Evolutionary conservation across 768 basidiomycete species (phyloP).

Genomic region (Xanthoconium stramineum): DNA sequence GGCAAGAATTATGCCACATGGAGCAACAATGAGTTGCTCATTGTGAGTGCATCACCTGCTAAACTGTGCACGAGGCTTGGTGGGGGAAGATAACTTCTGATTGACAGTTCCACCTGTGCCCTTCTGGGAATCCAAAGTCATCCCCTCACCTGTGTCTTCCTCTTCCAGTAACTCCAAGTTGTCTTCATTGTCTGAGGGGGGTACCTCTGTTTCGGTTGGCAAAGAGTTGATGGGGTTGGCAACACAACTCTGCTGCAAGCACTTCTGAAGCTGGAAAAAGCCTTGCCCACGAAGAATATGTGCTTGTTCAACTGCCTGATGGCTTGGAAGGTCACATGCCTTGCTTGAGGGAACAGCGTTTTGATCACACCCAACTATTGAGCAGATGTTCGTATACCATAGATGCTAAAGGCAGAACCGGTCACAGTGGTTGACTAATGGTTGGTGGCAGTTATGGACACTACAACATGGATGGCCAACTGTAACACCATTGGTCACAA

Average conservation of each 20-base stretch:
- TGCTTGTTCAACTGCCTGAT: not conserved
- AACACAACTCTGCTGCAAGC: no score
- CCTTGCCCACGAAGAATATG: not conserved
- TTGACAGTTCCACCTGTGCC: no score
- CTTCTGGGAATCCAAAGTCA: no score
- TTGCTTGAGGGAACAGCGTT: slow-evolving; percentile 20
- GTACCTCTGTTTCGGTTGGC: no score
- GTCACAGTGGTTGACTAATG: not conserved
- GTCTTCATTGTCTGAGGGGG: no score
- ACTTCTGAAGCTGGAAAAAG: no score
- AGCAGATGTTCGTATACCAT: accelerated
- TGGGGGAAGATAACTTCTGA: not conserved
- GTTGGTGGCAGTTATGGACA: not conserved
- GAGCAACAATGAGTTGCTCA: not conserved
- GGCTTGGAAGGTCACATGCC: not conserved
- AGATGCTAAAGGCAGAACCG: not conserved
- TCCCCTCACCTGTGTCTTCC: no score
- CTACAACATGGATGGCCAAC: slow-evolving; percentile 7
- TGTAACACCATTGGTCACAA: not conserved
- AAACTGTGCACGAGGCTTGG: not conserved
- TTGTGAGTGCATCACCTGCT: not conserved
- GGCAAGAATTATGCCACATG: not conserved
- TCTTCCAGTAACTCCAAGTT: no score
- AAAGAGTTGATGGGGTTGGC: no score
- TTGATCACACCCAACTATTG: not conserved